Base-by-base conservation (phyloP, 441 rosid species). In the Kokia cookei region DNA sequence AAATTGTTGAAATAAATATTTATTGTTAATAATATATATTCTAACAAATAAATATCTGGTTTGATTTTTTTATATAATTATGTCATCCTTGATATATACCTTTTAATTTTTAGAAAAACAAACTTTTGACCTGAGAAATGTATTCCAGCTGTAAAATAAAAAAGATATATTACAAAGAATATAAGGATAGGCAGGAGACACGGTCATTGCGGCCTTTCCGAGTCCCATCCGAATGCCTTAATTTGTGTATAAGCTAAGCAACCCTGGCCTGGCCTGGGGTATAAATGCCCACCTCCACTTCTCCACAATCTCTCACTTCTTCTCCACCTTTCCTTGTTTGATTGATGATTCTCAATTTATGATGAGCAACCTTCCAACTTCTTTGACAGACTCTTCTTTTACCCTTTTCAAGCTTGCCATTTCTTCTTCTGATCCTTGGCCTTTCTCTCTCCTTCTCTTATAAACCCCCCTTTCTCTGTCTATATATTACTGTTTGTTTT, bases 301-400 rank as follows among this genome's bases (percentile, higher is more conserved):
- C 4, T 10, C 32, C 37, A 75, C 26, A 40, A 77, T 2, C 80
- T 69, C 77, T 59, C 76, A 43, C 37, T 9, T 15, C 53, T 29
- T 54, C 69, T 8, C 65, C 43, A 48, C 42, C 48, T 1, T 64
- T 45, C n/a, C 66, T 61, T 32, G 37, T 53, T 54, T 60, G 71
- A 69, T 81, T 75, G 42, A 37, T 37, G 42, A 37, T 17, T 65
- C 57, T 27, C 59, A 69, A 68, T 76, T 62, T 91, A 92, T 81
- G 80, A 94, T 91, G 98, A 94, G 89, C 92, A 94, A 91, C 77
- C 86, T 91, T 75, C 98, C 98, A 8, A 84, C 73, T 59, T 86
- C 97, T 65, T 82, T 92, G 29, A 86, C 89, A 72, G 97, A 88
- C 76, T 85, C 97, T 69, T 83, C 89, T 71, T 82, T 92, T 37